Conservation (phyloP, 768 basidiomycete genomes). For the Auriscalpium orientale region DNA sequence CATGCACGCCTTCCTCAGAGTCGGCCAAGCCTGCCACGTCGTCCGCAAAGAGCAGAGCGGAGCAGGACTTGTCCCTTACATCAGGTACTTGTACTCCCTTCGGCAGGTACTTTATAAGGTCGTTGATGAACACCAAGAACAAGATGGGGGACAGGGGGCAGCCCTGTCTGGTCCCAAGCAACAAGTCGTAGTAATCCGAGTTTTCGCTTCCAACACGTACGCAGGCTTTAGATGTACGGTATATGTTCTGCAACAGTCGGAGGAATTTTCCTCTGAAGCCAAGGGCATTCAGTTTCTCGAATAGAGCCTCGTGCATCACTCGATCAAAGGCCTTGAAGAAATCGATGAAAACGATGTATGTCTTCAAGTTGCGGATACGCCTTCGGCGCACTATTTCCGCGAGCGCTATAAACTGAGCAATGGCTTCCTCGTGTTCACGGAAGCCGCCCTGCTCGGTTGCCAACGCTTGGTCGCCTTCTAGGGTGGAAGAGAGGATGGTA, state of each 20-base stretch:
- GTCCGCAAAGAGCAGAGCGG: background rate
- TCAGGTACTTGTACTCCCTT: background rate
- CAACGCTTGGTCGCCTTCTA: background rate
- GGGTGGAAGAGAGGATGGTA: background rate
- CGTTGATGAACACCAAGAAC: slow-evolving; percentile 10
- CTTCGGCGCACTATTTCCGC: slow-evolving; percentile 11
- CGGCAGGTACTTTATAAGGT: background rate
- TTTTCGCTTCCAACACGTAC: background rate
- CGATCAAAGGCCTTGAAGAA: slow-evolving; percentile 14
- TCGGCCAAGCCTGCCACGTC: background rate
- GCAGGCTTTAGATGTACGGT: background rate
- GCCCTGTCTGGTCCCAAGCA: slow-evolving; percentile 7
- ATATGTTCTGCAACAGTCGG: background rate
- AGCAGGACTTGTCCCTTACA: background rate
- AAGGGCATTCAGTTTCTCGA: slow-evolving; percentile 1
- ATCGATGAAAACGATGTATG: slow-evolving; percentile 9
- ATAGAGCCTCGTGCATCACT: slow-evolving; percentile 8
- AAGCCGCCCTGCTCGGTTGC: slow-evolving; percentile 6
- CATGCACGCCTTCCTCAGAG: background rate
- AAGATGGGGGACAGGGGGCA: slow-evolving; percentile 12
- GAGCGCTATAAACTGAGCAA: slow-evolving; percentile 8
- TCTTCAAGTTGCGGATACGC: background rate
- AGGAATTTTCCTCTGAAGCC: slow-evolving; percentile 7
- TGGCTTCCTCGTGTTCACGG: slow-evolving; percentile 6
- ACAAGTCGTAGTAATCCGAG: background rate